A percentile compares a stretch with the other conserved stretches of the same genome.
phyloP scores from a whole-genome alignment of 805 yeast genomes.

The Yarrowia bubula region DNA sequence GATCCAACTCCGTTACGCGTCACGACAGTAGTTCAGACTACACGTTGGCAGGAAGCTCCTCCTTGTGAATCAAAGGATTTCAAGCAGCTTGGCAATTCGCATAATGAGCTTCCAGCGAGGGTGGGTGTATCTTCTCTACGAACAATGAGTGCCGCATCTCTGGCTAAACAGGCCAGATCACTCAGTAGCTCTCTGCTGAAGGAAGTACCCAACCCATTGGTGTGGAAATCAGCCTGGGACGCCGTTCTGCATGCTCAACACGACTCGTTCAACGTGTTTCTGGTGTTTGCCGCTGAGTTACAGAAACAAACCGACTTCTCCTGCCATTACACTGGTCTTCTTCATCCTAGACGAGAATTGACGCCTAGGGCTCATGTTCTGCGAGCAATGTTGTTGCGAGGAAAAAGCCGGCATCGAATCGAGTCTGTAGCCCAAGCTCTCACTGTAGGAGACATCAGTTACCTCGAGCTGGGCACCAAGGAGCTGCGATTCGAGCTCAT shows the following conservation, averaged over 20 bases:
- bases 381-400: background rate
- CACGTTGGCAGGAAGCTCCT: background rate
- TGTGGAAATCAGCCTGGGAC: constrained; percentile 13
- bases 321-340: background rate
- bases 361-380: background rate
- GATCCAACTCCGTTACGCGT: background rate
- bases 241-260: background rate
- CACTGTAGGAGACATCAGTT: background rate
- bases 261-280: constrained; percentile 1
- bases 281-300: background rate
- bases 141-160: background rate
- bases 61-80: background rate
- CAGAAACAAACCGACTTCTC: constrained; percentile 8
- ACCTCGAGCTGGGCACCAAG: background rate
- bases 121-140: background rate
- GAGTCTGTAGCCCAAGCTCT: constrained; percentile 9
- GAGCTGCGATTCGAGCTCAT: background rate
- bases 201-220: background rate
- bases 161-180: background rate
- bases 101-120: background rate
- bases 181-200: background rate
- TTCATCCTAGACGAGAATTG: background rate
- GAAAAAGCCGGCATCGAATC: constrained; percentile 9
- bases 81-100: background rate
- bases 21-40: background rate